A percentile compares a stretch with the other conserved stretches of the same genome.
These are phyloP conservation scores for Leccinum uliginosum DNA, from an alignment of 768 basidiomycete genomes.

Conservation along the genomic window DNA sequence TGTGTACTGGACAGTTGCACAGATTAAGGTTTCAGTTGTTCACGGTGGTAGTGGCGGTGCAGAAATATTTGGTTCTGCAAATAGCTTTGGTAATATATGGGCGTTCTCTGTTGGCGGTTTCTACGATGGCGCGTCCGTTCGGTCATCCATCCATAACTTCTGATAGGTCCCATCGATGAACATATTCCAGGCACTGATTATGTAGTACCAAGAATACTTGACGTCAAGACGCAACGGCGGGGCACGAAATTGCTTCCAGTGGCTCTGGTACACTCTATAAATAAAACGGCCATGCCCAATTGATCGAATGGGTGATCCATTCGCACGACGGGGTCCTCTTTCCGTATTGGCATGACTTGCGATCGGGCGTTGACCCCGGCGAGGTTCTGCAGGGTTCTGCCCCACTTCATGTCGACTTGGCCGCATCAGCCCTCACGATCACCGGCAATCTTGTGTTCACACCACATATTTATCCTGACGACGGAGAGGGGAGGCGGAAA, in stretches of 20 bases:
- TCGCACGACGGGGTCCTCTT: background rate
- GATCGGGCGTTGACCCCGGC: background rate
- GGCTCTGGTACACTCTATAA: background rate
- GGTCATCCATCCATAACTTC: too few species aligned
- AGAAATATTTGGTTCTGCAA: background rate
- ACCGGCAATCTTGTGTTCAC: background rate
- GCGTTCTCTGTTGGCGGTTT: background rate
- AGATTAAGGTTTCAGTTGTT: slow-evolving; percentile 4
- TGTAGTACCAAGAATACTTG: background rate
- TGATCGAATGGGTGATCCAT: background rate
- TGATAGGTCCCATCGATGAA: background rate
- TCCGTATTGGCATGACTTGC: background rate
- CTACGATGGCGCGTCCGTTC: background rate
- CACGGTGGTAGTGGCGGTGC: background rate
- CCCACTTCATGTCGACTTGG: background rate
- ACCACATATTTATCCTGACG: background rate
- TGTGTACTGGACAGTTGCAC: slow-evolving; percentile 23
- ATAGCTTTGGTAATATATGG: background rate
- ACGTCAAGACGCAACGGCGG: background rate
- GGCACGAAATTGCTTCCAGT: background rate
- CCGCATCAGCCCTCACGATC: background rate
- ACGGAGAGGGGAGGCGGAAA: background rate
- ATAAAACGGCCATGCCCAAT: background rate
- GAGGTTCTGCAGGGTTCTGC: too few species aligned
- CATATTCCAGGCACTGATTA: background rate